These are phyloP conservation scores for Babesia bovis DNA, from an alignment of 169 alveolate genomes.

Conservation along the genomic window DNA sequence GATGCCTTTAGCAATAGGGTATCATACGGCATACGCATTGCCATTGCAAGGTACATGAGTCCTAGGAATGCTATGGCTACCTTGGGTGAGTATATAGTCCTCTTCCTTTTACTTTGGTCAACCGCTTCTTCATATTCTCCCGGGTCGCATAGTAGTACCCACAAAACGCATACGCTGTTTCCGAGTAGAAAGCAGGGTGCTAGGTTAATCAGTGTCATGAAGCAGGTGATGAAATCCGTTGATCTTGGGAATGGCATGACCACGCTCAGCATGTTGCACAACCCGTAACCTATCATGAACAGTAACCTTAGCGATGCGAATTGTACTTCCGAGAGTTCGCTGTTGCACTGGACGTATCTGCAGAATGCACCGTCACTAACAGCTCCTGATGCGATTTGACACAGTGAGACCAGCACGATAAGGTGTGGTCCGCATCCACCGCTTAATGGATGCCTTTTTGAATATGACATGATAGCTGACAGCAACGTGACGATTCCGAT, in stretches of 20 bases:
- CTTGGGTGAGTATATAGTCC: conserved; percentile 19
- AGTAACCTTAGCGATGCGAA: conserved; percentile 41
- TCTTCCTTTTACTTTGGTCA: neutral
- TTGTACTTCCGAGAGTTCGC: conserved; percentile 29
- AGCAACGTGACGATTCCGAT: conserved; percentile 6
- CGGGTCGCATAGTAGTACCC: conserved; percentile 34
- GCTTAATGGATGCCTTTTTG: neutral
- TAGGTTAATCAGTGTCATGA: conserved; percentile 24
- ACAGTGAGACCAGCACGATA: conserved; percentile 13
- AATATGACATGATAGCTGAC: conserved; percentile 1
- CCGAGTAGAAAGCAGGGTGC: conserved; percentile 42
- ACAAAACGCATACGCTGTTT: conserved; percentile 39
- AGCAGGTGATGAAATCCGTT: neutral
- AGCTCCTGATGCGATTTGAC: conserved; percentile 38
- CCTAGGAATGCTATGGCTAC: neutral
- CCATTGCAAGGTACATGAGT: conserved; percentile 10
- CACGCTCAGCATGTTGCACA: conserved; percentile 46
- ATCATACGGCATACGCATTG: conserved; percentile 12
- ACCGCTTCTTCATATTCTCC: conserved; percentile 37
- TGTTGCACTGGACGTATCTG: conserved; percentile 43
- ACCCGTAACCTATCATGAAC: conserved; percentile 41
- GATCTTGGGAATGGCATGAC: conserved; percentile 27
- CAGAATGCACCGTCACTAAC: conserved; percentile 59
- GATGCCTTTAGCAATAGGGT: neutral
- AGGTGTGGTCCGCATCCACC: neutral